Evolutionary conservation across 2,329 filamentous ascomycete genomes (phyloP), one percentile per base, ranked within the genome.

Genomic region (Neospermospora avenae): DNA sequence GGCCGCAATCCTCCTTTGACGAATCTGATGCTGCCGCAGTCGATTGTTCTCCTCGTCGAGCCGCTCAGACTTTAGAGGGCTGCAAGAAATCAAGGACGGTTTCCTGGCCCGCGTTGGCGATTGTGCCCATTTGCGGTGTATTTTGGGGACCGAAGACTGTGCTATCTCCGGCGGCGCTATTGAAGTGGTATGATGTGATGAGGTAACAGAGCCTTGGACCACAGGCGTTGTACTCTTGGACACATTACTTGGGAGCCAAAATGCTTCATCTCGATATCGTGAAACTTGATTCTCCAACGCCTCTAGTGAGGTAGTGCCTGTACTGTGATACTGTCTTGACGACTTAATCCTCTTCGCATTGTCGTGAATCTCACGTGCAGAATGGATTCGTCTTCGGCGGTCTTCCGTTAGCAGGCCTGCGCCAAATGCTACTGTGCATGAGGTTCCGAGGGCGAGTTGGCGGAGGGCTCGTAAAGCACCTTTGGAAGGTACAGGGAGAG

Each of bases 401-500:
- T 85, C 82, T 71, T 85, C 82, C 59, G 82, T 76, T 58, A 85
- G 74, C 25, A 82, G 70, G 7, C 70, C 72, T 46, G 68, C 62
- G 16, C 67, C 67, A 61, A 73, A 63, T 53, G 79, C 77, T 58
- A 84, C 76, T 44, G 81, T 84, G 68, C 81, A 84, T 8, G 82
- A 83, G 2, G 82, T 84, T 54, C 82, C 82, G 16, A 85, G 72
- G 58, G 82, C 77, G 60, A 84, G 76, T 63, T 81, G 79, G 62
- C 81, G 80, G 37, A 85, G 78, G 60, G 81, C 78, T 71, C 81
- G 78, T 64, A 84, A 76, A 60, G 79, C 81, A 61, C 80, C 79
- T 73, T 81, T 80, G 39, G 82, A 84, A 51, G 81, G 81, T 58
- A 81, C 77, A 60, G 79, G 79, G 59, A 78, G 73, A 53, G 75